Base-by-base conservation (phyloP, 331 rosid genomes). In the Quercus phellos region DNA sequence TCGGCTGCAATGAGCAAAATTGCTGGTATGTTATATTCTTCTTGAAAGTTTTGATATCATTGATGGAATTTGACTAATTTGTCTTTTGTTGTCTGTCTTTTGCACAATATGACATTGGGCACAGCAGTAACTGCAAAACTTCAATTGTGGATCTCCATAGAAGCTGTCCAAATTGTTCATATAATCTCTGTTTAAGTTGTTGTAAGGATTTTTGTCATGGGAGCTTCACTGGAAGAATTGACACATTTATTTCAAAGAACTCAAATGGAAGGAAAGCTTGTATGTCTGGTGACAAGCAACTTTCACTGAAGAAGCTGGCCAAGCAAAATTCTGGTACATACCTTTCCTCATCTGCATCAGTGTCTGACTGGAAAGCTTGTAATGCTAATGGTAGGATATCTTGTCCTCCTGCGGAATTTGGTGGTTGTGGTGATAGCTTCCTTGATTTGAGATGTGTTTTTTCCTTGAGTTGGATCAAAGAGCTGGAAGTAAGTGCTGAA, bases 121-220 rank as follows among this genome's bases (percentile, higher is more conserved):
- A 66, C 99, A 95, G 97, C 88, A 95, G 85, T 81, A 72, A 79
- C 79, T 95, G 98, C 88, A 89, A 88, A 83, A 81, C 87, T 70
- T 79, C 88, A 68, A 84, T 95, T 70, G 80, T 89, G 90, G 97
- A 91, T 90, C 94, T 89, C 83, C 97, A 88, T 72, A 95, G 96
- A 90, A 91, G 92, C 85, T 95, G 99, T 88, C 91, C 88, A 66
- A 86, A 82, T 78, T 95, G 99, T 82, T 91, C 99, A 64, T 91
- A 86, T 81, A 85, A 86, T 69, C 91, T 95, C 70, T 95, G 99
- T 88, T 79, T 90, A 76, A 85, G 88, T 75, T 95, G 99, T 85
- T 91, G 87, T 69, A 87, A 56, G 30, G 88, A 85, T 81, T 74
- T 83, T 55, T 85, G 82, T 83, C 86, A 46, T 16, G 90, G 80